Base-by-base conservation (phyloP, 164 flowering plant genomes). In the Litsea cubeba region DNA sequence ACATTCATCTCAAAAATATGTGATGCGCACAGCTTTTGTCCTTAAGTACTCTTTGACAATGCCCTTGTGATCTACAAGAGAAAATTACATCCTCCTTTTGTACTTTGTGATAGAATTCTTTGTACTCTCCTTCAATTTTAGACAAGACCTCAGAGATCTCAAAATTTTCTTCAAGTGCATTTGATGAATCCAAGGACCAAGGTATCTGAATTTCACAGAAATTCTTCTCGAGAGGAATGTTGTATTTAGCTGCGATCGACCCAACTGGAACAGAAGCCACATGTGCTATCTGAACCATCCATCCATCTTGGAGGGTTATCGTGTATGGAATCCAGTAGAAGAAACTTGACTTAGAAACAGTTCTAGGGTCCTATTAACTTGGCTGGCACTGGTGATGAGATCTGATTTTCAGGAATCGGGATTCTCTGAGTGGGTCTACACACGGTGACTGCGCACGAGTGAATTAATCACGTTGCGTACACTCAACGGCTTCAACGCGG, bases 51-150 rank as follows among this genome's bases (percentile, higher is more conserved):
- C 80, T 76, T 40, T 26, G 89, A 79, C 5, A 88, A 81, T 0
- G 96, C 90, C 82, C 97, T 88, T 1, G 93, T 90, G 65, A 92
- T 83, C 78, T 81, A 68, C 81, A 18, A 0, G 92, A 88, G 70
- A 89, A 92, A 6, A 85, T 85, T 0, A 92, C 72, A 5, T 89
- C 92, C 62, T 88, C 89, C 86, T 86, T 84, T 74, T 91, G 87
- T 40, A 40, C 20, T 80, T 81, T n/a, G 88, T 82, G 66, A 94
- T 80, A 72, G 82, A 90, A 28, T 81, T 80, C 81, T 88, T 75
- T 10, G 96, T 86, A 15, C 84, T 76, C 15, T 88, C 90, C 71
- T 87, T 91, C n/a, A 94, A n/a, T 1, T 68, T 72, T 78, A 85
- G 3, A 85, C 73, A 91, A 88, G 67, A 75, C 69, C 63, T 91